Conservation (phyloP, 2,329 filamentous ascomycete genomes). For the Exophiala sp. region DNA sequence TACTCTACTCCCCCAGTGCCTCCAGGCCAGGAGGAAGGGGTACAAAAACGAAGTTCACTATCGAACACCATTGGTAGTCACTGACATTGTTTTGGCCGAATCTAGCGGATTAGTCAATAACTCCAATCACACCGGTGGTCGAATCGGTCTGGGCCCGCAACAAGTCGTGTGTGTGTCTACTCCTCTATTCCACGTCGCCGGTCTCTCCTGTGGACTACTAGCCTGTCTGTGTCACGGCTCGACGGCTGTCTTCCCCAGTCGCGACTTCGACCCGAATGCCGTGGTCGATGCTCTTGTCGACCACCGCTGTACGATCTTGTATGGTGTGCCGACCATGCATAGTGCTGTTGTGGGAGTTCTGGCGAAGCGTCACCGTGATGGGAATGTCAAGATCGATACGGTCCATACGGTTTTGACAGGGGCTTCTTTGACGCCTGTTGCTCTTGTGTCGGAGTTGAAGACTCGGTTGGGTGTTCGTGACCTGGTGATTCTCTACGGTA, state of each 20-base stretch:
- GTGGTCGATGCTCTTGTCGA: conserved; percentile 46
- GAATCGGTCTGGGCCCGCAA: too few species aligned
- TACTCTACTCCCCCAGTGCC: not conserved
- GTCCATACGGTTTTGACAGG: conserved; percentile 83
- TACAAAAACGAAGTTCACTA: too few species aligned
- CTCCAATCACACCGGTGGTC: too few species aligned
- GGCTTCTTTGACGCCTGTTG: conserved; percentile 69
- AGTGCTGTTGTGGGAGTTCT: conserved; percentile 19
- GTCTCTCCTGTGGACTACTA: conserved; percentile 87
- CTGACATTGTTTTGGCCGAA: too few species aligned
- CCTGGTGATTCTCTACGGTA: conserved; percentile 91
- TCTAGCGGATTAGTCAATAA: too few species aligned
- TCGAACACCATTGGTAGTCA: too few species aligned
- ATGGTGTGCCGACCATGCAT: conserved; percentile 26
- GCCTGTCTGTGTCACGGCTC: conserved; percentile 77
- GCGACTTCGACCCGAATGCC: conserved; percentile 74
- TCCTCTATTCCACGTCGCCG: conserved; percentile 66
- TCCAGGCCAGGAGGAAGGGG: too few species aligned
- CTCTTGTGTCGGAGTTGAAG: conserved; percentile 60
- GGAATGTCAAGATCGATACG: conserved; percentile 7
- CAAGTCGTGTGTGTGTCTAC: conserved; percentile 60
- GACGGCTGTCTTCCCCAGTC: conserved; percentile 76
- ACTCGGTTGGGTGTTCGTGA: conserved; percentile 67
- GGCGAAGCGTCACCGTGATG: conserved; percentile 9
- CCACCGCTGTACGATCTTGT: conserved; percentile 37